Evolutionary conservation across 2,329 filamentous ascomycete species (phyloP).

Genomic region (Stachybotrys chlorohalonatus): DNA sequence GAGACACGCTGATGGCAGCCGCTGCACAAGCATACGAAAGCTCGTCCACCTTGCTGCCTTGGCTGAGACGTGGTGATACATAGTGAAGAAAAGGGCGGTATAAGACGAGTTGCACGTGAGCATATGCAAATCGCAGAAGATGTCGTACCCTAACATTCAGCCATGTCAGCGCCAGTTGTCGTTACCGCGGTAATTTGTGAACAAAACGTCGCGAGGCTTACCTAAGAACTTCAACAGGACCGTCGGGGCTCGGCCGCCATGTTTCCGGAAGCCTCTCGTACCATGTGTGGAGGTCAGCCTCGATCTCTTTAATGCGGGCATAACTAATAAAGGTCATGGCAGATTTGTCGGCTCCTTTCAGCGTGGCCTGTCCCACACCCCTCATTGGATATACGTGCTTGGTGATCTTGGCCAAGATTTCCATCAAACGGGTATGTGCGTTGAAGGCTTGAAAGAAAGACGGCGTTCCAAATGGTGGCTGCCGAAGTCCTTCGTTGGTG

Average conservation of each 20-base stretch:
- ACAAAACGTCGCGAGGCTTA: slow-evolving; percentile 29
- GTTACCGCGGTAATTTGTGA: background rate
- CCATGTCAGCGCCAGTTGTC: background rate
- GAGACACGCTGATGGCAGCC: slow-evolving; percentile 51
- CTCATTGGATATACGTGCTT: slow-evolving; percentile 59
- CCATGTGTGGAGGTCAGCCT: slow-evolving; percentile 55
- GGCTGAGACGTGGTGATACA: slow-evolving; percentile 54
- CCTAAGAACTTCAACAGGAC: slow-evolving; percentile 66
- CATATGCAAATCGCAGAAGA: slow-evolving; percentile 68
- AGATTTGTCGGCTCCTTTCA: slow-evolving; percentile 31
- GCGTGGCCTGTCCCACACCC: slow-evolving; percentile 36
- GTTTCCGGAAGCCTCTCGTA: slow-evolving; percentile 60
- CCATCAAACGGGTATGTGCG: slow-evolving; percentile 54
- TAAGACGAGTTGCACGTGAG: slow-evolving; percentile 73
- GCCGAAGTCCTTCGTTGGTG: slow-evolving; percentile 45
- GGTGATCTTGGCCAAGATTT: slow-evolving; percentile 54
- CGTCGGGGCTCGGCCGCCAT: slow-evolving; percentile 72
- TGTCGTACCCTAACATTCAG: slow-evolving; percentile 50
- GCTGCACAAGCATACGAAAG: slow-evolving; percentile 67
- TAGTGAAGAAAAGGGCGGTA: slow-evolving; percentile 82
- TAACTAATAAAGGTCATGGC: slow-evolving; percentile 55
- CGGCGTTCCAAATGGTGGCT: slow-evolving; percentile 44
- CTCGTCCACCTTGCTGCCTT: slow-evolving; percentile 56
- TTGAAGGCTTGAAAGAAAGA: slow-evolving; percentile 58
- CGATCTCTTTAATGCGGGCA: slow-evolving; percentile 53